Base-by-base conservation (phyloP, 2,329 filamentous ascomycete genomes). In the Penicillium sp. region DNA sequence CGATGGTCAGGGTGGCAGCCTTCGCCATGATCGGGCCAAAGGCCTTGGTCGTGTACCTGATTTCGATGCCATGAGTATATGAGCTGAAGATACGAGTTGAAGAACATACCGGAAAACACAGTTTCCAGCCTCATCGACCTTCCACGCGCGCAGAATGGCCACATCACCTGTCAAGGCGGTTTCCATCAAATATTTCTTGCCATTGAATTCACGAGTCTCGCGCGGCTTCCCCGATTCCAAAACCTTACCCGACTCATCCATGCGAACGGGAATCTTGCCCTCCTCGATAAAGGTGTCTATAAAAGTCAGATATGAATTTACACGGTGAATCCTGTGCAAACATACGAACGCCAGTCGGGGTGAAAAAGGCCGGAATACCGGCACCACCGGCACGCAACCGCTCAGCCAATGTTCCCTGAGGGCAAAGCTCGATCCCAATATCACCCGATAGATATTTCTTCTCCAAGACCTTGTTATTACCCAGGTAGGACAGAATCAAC, bases 161-260 rank as follows among this genome's bases (percentile, higher is more conserved):
- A 91, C 87, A 67, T 93, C 90, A 11, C 88, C 90, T 0, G 84
- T 84, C 43, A 93, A 82, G 0, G 90, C 87, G 53, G 87, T 87
- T 75, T 93, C 90, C 85, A 93, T 89, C 27, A 91, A 80, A 66
- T 90, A 93, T 3, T 82, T 82, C 72, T 86, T 87, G 50, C 89
- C 89, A 60, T 86, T 81, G 71, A 93, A 93, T 43, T 88, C 82
- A 60, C 89, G 83, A 6, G 87, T 87, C 73, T 93, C 90, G 31
- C 89, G 83, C 21, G 85, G 82, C 47, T 80, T 81, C 2, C 88
- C 88, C 62, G 81, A 83, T 73, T 90, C 84, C 1, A 89, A 76
- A 87, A 96, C 74, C 82, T 96, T 71, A 87, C 93, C 63, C 86
- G 96, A 77, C 81, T 92, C 68, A 91, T 96, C 77, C 86, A 93